These are phyloP conservation scores for Senecio squalidus DNA, from an alignment of 140 eudicot genomes.

Conservation along the genomic window DNA sequence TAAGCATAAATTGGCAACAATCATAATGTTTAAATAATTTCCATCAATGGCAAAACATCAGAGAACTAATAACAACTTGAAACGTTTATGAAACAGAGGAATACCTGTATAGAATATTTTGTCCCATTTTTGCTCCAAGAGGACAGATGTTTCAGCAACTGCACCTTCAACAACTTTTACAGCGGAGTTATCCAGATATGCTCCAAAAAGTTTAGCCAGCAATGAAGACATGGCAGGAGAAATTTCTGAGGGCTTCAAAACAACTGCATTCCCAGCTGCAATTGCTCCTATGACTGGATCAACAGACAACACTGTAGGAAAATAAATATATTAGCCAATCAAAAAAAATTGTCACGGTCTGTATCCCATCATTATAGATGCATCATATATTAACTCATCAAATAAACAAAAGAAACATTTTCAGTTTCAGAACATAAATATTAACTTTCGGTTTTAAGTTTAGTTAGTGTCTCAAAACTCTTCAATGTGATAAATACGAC, in stretches of 20 bases:
- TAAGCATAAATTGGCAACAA: background rate
- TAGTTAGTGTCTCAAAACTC: background rate
- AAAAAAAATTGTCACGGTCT: no score
- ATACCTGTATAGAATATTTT: slow-evolving; percentile 94
- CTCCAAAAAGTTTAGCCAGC: slow-evolving; percentile 56
- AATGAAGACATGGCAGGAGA: slow-evolving; percentile 86
- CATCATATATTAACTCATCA: background rate
- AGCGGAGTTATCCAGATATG: slow-evolving; percentile 71
- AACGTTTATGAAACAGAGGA: background rate
- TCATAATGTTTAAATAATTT: background rate
- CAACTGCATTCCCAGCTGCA: slow-evolving; percentile 96
- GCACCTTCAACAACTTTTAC: slow-evolving; percentile 84
- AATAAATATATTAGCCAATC: background rate
- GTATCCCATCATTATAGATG: no score
- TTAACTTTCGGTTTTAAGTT: background rate
- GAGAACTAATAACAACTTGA: background rate
- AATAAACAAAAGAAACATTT: background rate
- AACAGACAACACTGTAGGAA: slow-evolving; percentile 56
- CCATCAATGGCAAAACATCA: background rate
- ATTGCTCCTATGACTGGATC: slow-evolving; percentile 98
- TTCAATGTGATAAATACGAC: background rate
- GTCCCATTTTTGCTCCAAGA: slow-evolving; percentile 94
- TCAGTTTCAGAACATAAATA: background rate
- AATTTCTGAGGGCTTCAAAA: slow-evolving; percentile 85
- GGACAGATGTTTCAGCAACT: slow-evolving; percentile 72